Evolutionary conservation across 2,329 filamentous ascomycete species (phyloP).

Genomic region (Lecanicillium sp.): DNA sequence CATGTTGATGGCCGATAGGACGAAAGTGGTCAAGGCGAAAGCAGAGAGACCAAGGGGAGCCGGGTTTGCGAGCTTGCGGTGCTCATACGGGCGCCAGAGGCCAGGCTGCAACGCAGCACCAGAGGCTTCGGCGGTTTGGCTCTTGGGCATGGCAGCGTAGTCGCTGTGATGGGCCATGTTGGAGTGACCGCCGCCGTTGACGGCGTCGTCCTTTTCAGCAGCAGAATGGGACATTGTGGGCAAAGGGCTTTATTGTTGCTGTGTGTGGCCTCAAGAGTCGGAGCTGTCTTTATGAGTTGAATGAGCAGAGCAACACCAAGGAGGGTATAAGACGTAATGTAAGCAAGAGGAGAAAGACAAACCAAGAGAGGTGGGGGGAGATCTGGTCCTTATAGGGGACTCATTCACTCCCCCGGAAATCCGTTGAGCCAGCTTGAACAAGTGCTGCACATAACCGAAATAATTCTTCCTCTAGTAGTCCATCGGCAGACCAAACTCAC

Average conservation of each 20-base stretch:
- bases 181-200: conserved; percentile 9
- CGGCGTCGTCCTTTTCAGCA: conserved; percentile 12
- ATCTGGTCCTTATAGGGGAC: no score
- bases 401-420: no score
- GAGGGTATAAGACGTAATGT: no score
- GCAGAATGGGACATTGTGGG: conserved; percentile 6
- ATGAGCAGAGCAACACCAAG: background rate
- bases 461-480: no score
- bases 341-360: no score
- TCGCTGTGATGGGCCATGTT: conserved; percentile 15
- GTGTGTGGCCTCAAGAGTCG: no score
- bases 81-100: conserved; percentile 52
- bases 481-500: no score
- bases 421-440: no score
- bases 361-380: no score
- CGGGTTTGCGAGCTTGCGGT: conserved; percentile 71
- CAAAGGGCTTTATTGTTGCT: no score
- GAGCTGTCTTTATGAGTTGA: background rate
- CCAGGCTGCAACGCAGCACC: conserved; percentile 69
- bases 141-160: conserved; percentile 11
- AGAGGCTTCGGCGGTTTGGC: conserved; percentile 38
- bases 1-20: conserved; percentile 68
- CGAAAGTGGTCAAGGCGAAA: conserved; percentile 77
- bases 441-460: no score
- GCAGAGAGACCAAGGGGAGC: conserved; percentile 68